These are phyloP conservation scores for Linum tenue DNA, from an alignment of 345 rosid species.

Conservation along the genomic window DNA sequence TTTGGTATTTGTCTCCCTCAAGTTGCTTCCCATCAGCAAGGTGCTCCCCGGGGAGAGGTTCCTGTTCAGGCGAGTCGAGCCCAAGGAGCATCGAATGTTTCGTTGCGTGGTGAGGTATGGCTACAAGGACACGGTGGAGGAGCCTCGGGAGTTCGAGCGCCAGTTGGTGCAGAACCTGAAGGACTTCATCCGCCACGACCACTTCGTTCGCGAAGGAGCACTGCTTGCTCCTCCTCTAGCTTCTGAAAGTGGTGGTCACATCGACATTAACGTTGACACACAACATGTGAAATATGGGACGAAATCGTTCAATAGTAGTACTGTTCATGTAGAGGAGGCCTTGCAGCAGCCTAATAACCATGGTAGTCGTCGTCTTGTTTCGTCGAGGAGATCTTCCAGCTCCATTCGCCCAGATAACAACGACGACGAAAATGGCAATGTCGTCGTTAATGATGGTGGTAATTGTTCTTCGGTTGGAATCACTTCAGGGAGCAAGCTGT, in stretches of 20 bases:
- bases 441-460: not conserved
- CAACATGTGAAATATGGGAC: conserved; percentile 16
- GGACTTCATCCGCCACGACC: conserved; percentile 43
- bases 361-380: conserved; percentile 14
- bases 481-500: conserved; percentile 18
- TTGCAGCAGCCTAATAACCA: conserved; percentile 11
- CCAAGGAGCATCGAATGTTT: conserved; percentile 48
- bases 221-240: not conserved
- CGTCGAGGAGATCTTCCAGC: conserved; percentile 42
- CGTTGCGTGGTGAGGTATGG: conserved; percentile 72
- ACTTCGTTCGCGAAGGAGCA: conserved; percentile 24
- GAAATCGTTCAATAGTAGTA: conserved; percentile 11
- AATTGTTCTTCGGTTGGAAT: conserved; percentile 2
- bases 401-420: conserved; percentile 19
- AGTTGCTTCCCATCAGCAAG: conserved; percentile 46
- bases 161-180: conserved; percentile 39
- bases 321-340: conserved; percentile 28
- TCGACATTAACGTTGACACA: conserved; percentile 9
- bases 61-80: conserved; percentile 55
- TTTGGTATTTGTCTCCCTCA: conserved; percentile 57
- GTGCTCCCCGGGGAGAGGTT: conserved; percentile 48
- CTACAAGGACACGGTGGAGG: conserved; percentile 38
- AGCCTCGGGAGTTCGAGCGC: conserved; percentile 37
- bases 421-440: not conserved
- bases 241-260: not conserved